Base-by-base conservation (phyloP, 108 stramenopile genomes). In the Epipyxis sp. region DNA sequence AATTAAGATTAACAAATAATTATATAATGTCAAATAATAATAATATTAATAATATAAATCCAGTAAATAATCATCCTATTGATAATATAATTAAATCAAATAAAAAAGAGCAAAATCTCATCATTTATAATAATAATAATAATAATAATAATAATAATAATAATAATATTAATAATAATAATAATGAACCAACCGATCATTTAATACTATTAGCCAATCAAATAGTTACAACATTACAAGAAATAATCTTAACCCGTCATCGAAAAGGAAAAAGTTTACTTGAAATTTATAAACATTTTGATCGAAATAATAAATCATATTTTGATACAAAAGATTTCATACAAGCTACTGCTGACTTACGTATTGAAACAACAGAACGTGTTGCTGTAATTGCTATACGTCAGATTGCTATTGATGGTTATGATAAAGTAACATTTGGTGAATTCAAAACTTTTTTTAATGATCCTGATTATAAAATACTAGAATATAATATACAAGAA, bases 381-480 rank as follows among this genome's bases (percentile, higher is more conserved):
- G 61, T 65, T 65, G 61, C 61, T 6, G 6, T 6, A 6, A 35
- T 65, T 35, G 61, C 61, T 37, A 25, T 74, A 6, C 32, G 34
- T 43, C 25, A 27, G 10, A 74, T 74, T 39, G 71, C 71, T 30
- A 57, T 74, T 20, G 71, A 74, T 46, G 32, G 71, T 35, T 30
- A 35, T 27, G 71, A 34, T 37, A 6, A 27, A 29, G 71, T 74
- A 6, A 13, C 71, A 30, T 74, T 54, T 25, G 50, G 71, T 35
- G 71, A 74, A 29, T 74, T 74, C 42, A 57, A 54, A 74, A 32
- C 34, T 13, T 74, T 30, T 42, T 13, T 37, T 10, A 13, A 27
- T 3, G 71, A 74, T 57, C 71, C 71, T 13, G 71, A 74, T 13
- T 6, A 74, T 42, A 37, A 37, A 37, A 6, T 37, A 3, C 34